phyloP scores from a whole-genome alignment of 768 basidiomycete species.

The Tulasnella sp. region DNA sequence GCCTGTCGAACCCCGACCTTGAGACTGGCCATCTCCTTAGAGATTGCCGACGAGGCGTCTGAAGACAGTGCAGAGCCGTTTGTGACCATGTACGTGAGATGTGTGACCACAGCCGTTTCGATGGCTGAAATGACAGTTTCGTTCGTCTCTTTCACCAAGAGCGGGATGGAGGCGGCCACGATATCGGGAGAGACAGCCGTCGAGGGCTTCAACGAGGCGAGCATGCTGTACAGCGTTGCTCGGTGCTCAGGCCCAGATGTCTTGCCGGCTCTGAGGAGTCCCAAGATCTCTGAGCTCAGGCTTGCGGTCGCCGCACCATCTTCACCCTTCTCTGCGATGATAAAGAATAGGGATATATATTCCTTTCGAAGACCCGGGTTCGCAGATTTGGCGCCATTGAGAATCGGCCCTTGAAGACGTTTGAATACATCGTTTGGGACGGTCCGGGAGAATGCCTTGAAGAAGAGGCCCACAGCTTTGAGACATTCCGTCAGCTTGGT shows the following conservation, averaged over 20 bases:
- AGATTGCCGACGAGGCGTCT: conserved; percentile 39
- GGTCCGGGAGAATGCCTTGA: conserved; percentile 41
- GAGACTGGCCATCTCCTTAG: conserved; percentile 57
- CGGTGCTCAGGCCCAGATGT: conserved; percentile 83
- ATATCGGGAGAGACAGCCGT: conserved; percentile 37
- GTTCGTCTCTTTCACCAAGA: conserved; percentile 65
- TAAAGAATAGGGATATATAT: conserved; percentile 46
- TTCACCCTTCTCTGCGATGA: conserved; percentile 31
- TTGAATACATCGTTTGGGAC: conserved; percentile 40
- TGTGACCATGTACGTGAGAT: conserved; percentile 46
- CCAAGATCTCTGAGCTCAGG: conserved; percentile 56
- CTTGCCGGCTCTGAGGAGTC: conserved; percentile 73
- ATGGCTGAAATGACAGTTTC: conserved; percentile 52
- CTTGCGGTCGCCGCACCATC: conserved; percentile 50
- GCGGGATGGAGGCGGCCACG: conserved; percentile 32
- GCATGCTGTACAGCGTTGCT: conserved; percentile 67
- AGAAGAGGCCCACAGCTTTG: conserved; percentile 47
- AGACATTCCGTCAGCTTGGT: background rate
- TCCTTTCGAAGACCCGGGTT: conserved; percentile 49
- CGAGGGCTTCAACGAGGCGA: conserved; percentile 42
- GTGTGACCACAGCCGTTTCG: conserved; percentile 41
- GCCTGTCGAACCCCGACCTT: conserved; percentile 54
- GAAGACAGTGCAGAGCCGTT: conserved; percentile 26
- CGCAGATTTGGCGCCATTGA: conserved; percentile 64
- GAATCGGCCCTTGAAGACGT: conserved; percentile 43